Evolutionary conservation across 2,329 filamentous ascomycete species (phyloP), one percentile per base, ranked within the genome.

Genomic region (Cercospora sp.): DNA sequence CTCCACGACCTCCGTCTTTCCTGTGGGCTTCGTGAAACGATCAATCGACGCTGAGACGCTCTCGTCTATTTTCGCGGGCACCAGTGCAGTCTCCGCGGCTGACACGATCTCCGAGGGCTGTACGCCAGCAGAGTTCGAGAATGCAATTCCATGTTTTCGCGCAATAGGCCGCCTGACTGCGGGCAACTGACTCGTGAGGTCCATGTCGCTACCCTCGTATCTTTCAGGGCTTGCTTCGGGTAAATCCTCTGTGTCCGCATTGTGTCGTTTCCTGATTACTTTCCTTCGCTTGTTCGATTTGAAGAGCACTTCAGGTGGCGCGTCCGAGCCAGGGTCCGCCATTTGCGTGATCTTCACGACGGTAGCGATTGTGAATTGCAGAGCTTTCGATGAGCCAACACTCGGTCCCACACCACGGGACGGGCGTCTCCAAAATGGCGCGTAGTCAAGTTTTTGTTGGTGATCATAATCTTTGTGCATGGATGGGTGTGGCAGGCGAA

Each of bases 1-100:
- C 45, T 83, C 79, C 23, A 87, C 78, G 65, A 91, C 89, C 36
- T 86, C 85, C 0, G 89, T 83, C 69, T 89, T 80, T 0, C 91
- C 91, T 0, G 90, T 93, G 78, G 92, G 90, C 67, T 88, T 87
- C 63, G 89, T 88, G 76, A 94, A 94, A 48, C 90, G 87, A 67
- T 83, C 81, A 58, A 77, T 77, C 67, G 83, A 83, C 16, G 62
- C 26, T 6, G 59, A n/a, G 45, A 73, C 75, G 30, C 75, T 76
- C 31, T 60, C 60, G 12, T 70, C 58, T 20, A 70, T 64, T 31
- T 63, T 26, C 3, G 63, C 59, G 10, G 70, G 70, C 13, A 73
- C 67, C 8, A 70, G 58, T 12, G 68, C 65, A 51, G 48, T 62
- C 33, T 70, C 66, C 12, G 23, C 48, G n/a, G 30, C 51, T 8